A percentile compares a stretch with the other conserved stretches of the same genome.
phyloP scores from a whole-genome alignment of 192 early-diverging fungal species.

The Gigaspora rosea region DNA sequence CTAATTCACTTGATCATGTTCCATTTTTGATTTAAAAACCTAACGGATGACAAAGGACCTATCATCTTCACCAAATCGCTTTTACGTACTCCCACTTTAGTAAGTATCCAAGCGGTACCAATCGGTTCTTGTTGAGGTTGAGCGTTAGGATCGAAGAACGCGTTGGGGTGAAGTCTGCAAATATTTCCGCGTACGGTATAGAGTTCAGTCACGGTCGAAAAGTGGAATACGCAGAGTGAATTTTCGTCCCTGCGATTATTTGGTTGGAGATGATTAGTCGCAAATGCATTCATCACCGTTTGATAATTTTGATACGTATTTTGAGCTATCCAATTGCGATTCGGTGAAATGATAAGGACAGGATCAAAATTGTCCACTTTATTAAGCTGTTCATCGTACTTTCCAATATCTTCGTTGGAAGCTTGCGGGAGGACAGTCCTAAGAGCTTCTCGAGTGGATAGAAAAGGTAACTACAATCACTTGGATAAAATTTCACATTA shows the following conservation, averaged over 20 bases:
- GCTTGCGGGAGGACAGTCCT: constrained; percentile 11
- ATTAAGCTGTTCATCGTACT: constrained; percentile 9
- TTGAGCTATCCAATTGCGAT: constrained; percentile 17
- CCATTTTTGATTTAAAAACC: too few relatives aligned
- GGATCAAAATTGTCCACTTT: constrained; percentile 15
- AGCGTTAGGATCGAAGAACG: too few relatives aligned
- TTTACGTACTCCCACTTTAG: neutral
- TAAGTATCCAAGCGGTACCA: constrained; percentile 13
- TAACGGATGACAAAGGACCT: neutral
- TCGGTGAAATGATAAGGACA: constrained; percentile 8
- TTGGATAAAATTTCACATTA: too few relatives aligned
- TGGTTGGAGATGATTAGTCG: too few relatives aligned
- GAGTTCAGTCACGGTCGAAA: neutral
- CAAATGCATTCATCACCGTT: too few relatives aligned
- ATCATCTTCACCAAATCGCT: constrained; percentile 13
- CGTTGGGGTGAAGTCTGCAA: too few relatives aligned
- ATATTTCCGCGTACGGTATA: too few relatives aligned
- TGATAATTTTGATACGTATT: constrained; percentile 1
- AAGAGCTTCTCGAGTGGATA: neutral
- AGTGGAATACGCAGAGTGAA: constrained; percentile 10
- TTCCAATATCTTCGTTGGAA: constrained; percentile 9
- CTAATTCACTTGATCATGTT: too few relatives aligned
- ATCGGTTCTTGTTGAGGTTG: neutral
- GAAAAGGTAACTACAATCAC: neutral
- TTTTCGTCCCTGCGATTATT: neutral